Base-by-base conservation (phyloP, 2,329 filamentous ascomycete species). In the Stemphylium vesicarium region DNA sequence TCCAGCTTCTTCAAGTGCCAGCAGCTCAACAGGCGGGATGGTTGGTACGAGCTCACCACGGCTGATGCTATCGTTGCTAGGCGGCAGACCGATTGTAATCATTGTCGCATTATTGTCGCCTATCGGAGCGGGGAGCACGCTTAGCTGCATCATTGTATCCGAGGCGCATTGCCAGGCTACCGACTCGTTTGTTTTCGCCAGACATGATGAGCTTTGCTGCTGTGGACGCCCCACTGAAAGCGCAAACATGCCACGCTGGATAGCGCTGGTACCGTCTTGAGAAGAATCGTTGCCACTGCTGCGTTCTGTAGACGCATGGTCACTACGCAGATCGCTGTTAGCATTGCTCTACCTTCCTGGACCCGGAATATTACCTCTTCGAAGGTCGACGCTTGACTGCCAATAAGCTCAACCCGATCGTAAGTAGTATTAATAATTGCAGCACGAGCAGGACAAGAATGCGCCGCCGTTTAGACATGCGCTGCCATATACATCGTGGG, bases 191-290 rank as follows among this genome's bases (percentile, higher is more conserved):
- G 43, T 63, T 18, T 41, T 60, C 18, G 64, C 50, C 10, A 73
- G 56, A 39, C 70, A 73, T 20, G 59, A 59, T 11, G 65, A 70
- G 36, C 57, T 68, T 20, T 72, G 63, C 31, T 68, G 61, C 41
- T 68, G 59, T 4, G 65, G 51, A 13, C 59, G 36, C 15, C 55
- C 53, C 2, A 71, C 54, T 4, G 56, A 53, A 4, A 71, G 36
- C 4, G 50, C 47, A 42, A 65, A 73, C 12, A 63, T 62, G 0
- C 69, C 69, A 16, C 59, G 59, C 51, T 54, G 49, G n/a, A 70
- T 53, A 18, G 55, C 11, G 13, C 39, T 20, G 10, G 40, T 47
- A 6, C 32, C 29, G n/a, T 15, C 33, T 36, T 16, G 33, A 12
- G 57, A 39, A 10, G 40, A 12, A 24, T 48, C 49, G 13, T 43